Evolutionary conservation across 2,329 filamentous ascomycete species (phyloP).

Genomic region (Pseudopithomyces maydicus): DNA sequence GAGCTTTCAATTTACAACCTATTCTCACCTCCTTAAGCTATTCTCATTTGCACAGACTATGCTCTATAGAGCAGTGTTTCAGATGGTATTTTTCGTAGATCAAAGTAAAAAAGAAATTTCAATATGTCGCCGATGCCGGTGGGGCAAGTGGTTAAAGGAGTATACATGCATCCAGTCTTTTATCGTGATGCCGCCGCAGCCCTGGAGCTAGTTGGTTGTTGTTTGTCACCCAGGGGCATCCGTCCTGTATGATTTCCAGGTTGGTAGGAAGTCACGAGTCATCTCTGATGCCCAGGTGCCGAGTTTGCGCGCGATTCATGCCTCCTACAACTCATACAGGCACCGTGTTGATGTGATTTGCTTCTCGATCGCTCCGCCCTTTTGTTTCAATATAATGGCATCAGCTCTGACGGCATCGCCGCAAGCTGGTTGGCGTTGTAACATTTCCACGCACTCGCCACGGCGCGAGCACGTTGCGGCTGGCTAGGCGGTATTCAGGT

Average conservation of each 20-base stretch:
- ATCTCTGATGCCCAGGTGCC: no score
- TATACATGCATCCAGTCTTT: no score
- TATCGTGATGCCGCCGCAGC: no score
- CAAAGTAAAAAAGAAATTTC: no score
- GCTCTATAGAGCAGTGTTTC: no score
- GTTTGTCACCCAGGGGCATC: no score
- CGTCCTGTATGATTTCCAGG: no score
- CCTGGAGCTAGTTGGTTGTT: no score
- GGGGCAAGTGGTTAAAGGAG: no score
- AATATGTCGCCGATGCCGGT: no score
- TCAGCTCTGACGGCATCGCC: neutral
- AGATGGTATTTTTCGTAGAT: no score
- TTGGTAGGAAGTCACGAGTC: no score
- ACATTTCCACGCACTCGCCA: neutral
- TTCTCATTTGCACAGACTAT: neutral
- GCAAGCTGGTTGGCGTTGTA: neutral
- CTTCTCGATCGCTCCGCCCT: neutral
- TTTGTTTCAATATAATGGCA: neutral
- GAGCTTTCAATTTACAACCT: neutral
- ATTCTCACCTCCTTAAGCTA: neutral
- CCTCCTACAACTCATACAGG: neutral
- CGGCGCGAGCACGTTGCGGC: slow-evolving; percentile 1
- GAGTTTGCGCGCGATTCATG: neutral
- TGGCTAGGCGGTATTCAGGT: neutral
- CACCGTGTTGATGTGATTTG: neutral